Base-by-base conservation (phyloP, 2,329 filamentous ascomycete genomes). In the Beauveria australis region DNA sequence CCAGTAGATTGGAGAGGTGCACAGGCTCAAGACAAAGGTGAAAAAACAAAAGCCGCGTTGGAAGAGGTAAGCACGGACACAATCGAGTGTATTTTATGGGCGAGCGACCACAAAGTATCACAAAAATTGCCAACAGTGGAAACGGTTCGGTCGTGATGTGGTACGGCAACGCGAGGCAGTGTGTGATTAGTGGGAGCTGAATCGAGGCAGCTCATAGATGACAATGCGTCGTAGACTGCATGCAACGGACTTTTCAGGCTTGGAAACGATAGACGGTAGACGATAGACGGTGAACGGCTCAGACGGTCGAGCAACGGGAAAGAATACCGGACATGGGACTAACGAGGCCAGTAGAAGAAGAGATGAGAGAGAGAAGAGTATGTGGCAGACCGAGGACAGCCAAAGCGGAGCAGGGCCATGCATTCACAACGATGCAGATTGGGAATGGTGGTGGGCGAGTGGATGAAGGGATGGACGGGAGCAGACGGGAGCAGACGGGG, bases 361-460 rank as follows among this genome's bases (percentile, higher is more conserved):
- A 37, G 48, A 53, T 33, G 56, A 37, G 48, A 59, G 56, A 59
- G 40, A 53, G 52, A 9, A 59, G 26, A 44, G 37, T 22, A 37
- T 49, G 54, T 22, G 54, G 43, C 54, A 48, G 54, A 41, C 44
- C 28, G 22, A 59, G 47, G 47, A 30, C 44, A 18, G 22, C 12
- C 46, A 44, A 59, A 59, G 48, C 56, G 56, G 56, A 59, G 56
- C 56, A 52, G 48, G 47, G 26, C 56, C 56, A 59, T 59, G 47
- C 47, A 59, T 30, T 53, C 18, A 59, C 47, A 33, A 37, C 26
- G 40, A 53, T 59, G 47, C 56, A 53, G 56, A 52, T 43, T 59
- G 56, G 33, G 47, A 43, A 33, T 47, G 53, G 53, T 37, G 44
- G 53, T 56, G 53, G 53, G 22, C 19, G 53, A 46, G 53, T 49